A percentile compares a stretch with the other conserved stretches of the same genome.
These are phyloP conservation scores for Saraca asoca DNA, from an alignment of 331 rosid species.

Conservation along the genomic window DNA sequence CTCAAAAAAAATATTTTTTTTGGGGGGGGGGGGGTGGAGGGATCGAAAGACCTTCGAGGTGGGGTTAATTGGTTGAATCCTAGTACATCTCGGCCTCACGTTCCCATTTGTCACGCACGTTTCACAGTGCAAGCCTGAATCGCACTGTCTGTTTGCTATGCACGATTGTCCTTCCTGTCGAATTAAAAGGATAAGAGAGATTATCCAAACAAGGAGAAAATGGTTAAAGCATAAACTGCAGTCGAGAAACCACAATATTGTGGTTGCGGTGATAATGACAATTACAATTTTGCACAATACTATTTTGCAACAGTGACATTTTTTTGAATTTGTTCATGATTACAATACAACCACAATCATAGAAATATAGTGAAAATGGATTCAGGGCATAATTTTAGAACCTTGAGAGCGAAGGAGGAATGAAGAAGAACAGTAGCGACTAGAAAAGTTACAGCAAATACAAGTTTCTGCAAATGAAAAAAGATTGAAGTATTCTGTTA, in stretches of 20 bases:
- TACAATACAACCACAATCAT: too few relatives aligned
- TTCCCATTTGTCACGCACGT: conserved; percentile 69
- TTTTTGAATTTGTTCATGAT: too few relatives aligned
- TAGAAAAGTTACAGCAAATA: conserved; percentile 30
- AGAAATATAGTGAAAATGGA: background rate
- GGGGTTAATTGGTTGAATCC: conserved; percentile 68
- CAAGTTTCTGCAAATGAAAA: conserved; percentile 39
- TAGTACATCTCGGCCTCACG: conserved; percentile 75
- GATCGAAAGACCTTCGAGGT: conserved; percentile 48
- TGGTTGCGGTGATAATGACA: too few relatives aligned
- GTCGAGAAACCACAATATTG: too few relatives aligned
- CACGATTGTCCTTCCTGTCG: conserved; percentile 67
- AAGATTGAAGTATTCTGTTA: conserved; percentile 20
- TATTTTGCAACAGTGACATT: too few relatives aligned
- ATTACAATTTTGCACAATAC: too few relatives aligned
- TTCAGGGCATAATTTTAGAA: background rate
- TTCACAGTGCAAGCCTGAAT: conserved; percentile 76
- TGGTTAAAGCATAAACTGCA: too few relatives aligned
- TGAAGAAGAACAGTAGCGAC: conserved; percentile 36
- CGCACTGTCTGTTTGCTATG: conserved; percentile 50
- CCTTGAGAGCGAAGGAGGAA: conserved; percentile 66
- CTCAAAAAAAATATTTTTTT: background rate
- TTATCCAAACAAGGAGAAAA: background rate
- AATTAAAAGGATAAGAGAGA: background rate
- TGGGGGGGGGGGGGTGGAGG: background rate